Conservation (phyloP, 2,329 filamentous ascomycete species). For the Fusarium sp. region DNA sequence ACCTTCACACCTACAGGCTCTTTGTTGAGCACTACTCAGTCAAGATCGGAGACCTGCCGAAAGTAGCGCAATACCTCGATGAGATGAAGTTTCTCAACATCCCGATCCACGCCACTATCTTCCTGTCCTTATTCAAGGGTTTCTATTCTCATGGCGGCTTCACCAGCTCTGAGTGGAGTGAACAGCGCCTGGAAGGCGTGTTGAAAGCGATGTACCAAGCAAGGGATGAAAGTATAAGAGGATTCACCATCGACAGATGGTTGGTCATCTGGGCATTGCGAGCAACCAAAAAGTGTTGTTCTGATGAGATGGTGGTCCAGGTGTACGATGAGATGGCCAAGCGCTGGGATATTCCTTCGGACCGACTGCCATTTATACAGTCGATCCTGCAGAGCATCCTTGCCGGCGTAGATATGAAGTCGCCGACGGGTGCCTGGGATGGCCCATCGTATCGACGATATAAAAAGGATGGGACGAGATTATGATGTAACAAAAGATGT, state of each 20-base stretch:
- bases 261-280: constrained; percentile 69
- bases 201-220: constrained; percentile 72
- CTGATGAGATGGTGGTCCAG: constrained; percentile 61
- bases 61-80: constrained; percentile 75
- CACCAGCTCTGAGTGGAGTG: constrained; percentile 76
- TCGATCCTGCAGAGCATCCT: constrained; percentile 58
- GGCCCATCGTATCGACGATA: constrained; percentile 37
- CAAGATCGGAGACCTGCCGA: constrained; percentile 75
- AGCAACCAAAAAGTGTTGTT: constrained; percentile 72
- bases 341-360: constrained; percentile 59
- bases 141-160: constrained; percentile 79
- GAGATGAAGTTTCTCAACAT: constrained; percentile 82
- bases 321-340: constrained; percentile 63
- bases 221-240: constrained; percentile 58
- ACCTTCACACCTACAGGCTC: constrained; percentile 82
- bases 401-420: constrained; percentile 48
- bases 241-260: constrained; percentile 68
- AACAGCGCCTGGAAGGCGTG: constrained; percentile 72
- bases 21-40: constrained; percentile 80
- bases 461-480: constrained; percentile 46
- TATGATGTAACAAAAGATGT: constrained; percentile 46
- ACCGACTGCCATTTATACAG: constrained; percentile 60
- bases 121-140: constrained; percentile 83
- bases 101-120: constrained; percentile 79
- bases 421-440: constrained; percentile 42